These are phyloP conservation scores for Brettanomyces anomalus DNA, from an alignment of 805 yeast genomes.

Conservation along the genomic window DNA sequence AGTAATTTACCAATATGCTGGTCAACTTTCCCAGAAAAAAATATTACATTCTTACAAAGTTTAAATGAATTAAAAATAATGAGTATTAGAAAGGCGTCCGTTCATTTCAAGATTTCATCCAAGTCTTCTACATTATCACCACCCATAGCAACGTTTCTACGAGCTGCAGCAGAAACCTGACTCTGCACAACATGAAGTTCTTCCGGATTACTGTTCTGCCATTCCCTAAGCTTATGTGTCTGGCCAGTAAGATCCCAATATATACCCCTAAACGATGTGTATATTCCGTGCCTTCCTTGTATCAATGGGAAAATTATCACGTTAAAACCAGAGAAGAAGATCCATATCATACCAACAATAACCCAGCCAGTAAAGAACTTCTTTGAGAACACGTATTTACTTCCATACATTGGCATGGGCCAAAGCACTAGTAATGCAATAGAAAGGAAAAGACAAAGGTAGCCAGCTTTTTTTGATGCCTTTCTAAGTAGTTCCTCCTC, in stretches of 20 bases:
- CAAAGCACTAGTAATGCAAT: constrained; percentile 61
- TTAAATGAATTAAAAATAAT: too few species aligned
- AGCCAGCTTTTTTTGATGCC: constrained; percentile 54
- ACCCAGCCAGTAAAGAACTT: constrained; percentile 86
- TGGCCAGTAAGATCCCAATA: constrained; percentile 85
- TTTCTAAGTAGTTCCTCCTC: constrained; percentile 45
- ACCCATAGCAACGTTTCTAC: constrained; percentile 11
- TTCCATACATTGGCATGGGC: constrained; percentile 95
- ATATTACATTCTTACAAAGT: too few species aligned
- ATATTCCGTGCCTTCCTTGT: constrained; percentile 66
- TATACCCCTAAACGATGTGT: constrained; percentile 60
- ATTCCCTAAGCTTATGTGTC: constrained; percentile 56
- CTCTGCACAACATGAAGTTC: constrained; percentile 64
- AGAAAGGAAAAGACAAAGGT: constrained; percentile 52
- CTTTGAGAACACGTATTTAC: constrained; percentile 65
- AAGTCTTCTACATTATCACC: neutral
- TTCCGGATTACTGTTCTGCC: constrained; percentile 73
- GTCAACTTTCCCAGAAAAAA: too few species aligned
- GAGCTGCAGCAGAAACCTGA: constrained; percentile 41
- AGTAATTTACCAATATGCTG: too few species aligned
- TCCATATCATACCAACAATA: constrained; percentile 73
- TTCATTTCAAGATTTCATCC: neutral
- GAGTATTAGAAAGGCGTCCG: too few species aligned
- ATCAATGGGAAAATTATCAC: constrained; percentile 63
- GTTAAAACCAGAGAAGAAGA: constrained; percentile 53